Percentiles rank a stretch among this genome's conserved stretches.
These are phyloP conservation scores for Vitis hybrid DNA, from an alignment of 177 flowering plant species.

Conservation along the genomic window DNA sequence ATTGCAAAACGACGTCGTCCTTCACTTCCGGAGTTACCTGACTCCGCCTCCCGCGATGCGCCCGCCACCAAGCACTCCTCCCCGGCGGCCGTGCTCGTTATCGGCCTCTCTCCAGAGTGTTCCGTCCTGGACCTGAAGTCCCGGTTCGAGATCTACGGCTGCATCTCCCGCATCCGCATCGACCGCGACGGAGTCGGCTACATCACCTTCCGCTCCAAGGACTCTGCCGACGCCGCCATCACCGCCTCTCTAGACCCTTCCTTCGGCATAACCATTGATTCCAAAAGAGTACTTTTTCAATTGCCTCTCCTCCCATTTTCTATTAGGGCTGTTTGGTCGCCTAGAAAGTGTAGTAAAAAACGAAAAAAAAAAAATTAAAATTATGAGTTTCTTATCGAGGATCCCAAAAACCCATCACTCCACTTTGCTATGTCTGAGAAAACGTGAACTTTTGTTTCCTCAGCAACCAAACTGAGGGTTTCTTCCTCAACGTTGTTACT, in stretches of 20 bases:
- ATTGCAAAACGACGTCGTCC: slow-evolving; percentile 48
- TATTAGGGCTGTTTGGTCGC: too few relatives aligned
- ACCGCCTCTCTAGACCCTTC: slow-evolving; percentile 61
- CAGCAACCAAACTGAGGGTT: too few relatives aligned
- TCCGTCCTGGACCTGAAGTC: slow-evolving; percentile 79
- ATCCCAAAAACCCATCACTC: too few relatives aligned
- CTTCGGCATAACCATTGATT: slow-evolving; percentile 53
- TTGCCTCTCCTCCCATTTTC: too few relatives aligned
- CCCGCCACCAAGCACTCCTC: slow-evolving; percentile 35
- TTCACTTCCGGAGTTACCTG: too few relatives aligned
- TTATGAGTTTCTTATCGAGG: too few relatives aligned
- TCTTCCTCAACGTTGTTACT: background rate
- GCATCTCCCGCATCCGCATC: slow-evolving; percentile 69
- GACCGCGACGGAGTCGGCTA: slow-evolving; percentile 55
- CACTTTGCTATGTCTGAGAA: background rate
- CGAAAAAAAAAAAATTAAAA: too few relatives aligned
- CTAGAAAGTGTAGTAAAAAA: too few relatives aligned
- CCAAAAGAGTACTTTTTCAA: slow-evolving; percentile 38
- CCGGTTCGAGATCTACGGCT: slow-evolving; percentile 80
- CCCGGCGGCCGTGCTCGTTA: slow-evolving; percentile 48
- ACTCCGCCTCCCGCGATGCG: slow-evolving; percentile 22
- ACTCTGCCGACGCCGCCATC: slow-evolving; percentile 69
- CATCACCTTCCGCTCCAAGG: slow-evolving; percentile 60
- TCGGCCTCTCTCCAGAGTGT: slow-evolving; percentile 49
- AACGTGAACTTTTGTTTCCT: background rate